Evolutionary conservation across 176 grass and related monocot genomes (phyloP).

Genomic region (Bothriochloa decipiens): DNA sequence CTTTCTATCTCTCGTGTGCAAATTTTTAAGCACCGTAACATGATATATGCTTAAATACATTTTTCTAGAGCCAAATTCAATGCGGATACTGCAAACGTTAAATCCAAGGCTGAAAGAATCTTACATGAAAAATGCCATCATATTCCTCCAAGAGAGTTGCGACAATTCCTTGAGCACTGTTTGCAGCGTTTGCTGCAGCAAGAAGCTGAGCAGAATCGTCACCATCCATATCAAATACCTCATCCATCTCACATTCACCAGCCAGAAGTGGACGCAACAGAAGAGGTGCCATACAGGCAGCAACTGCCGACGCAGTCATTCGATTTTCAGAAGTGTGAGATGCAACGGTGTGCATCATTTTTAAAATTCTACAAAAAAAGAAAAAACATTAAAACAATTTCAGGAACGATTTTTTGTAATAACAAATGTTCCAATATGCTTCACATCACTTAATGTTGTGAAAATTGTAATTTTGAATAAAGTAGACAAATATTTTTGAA

Average conservation of each 20-base stretch:
- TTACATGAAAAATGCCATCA: conserved; percentile 92
- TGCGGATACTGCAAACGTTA: background rate
- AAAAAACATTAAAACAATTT: background rate
- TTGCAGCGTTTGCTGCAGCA: conserved; percentile 96
- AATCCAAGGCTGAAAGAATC: conserved; percentile 40
- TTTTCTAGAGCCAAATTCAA: background rate
- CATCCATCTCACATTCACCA: conserved; percentile 99
- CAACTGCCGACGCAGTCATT: conserved; percentile 96
- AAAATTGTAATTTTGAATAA: background rate
- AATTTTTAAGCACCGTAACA: background rate
- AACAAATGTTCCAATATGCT: background rate
- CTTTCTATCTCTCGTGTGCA: background rate
- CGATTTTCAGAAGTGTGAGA: conserved; percentile 85
- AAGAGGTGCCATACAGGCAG: conserved; percentile 98
- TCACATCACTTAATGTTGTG: background rate
- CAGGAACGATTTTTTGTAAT: conserved; percentile 25
- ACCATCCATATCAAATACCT: conserved; percentile 79
- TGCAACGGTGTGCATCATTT: conserved; percentile 91
- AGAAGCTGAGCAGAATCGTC: conserved; percentile 98
- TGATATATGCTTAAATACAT: conserved; percentile 12
- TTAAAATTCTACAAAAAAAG: conserved; percentile 74
- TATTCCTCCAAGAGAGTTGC: conserved; percentile 92
- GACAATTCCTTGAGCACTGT: conserved; percentile 91
- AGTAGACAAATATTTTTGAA: background rate
- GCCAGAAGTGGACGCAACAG: conserved; percentile 93